A percentile compares a stretch with the other conserved stretches of the same genome.
phyloP scores from a whole-genome alignment of 176 grass and related monocot genomes.

The Oryza meyeriana region DNA sequence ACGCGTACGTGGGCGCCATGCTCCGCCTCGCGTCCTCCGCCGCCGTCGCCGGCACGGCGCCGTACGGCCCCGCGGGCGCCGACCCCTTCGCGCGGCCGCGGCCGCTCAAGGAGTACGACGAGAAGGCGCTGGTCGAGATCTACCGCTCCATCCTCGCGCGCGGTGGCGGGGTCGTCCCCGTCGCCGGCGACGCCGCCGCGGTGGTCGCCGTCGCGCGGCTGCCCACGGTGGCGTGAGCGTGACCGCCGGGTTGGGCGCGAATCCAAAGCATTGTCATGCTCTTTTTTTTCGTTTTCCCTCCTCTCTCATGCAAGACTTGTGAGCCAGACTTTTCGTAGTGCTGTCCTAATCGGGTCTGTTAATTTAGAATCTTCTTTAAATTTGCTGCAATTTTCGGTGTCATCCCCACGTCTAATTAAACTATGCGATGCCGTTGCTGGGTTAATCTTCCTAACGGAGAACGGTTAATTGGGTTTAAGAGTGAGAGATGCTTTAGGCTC shows the following conservation, averaged over 20 bases:
- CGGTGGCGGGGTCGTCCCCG: conserved; percentile 23
- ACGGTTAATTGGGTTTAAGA: too few species aligned
- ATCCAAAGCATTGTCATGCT: neutral
- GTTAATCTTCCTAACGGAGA: too few species aligned
- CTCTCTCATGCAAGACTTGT: conserved; percentile 22
- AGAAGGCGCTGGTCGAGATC: conserved; percentile 74
- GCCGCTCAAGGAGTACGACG: conserved; percentile 61
- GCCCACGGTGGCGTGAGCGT: conserved; percentile 1
- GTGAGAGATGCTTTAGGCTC: too few species aligned
- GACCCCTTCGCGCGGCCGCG: conserved; percentile 31
- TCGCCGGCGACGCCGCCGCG: conserved; percentile 4
- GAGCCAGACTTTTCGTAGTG: neutral
- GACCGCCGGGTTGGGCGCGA: neutral
- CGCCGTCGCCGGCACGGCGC: conserved; percentile 26
- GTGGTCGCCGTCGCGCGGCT: neutral
- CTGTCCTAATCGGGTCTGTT: neutral
- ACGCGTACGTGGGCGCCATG: conserved; percentile 76
- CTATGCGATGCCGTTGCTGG: neutral
- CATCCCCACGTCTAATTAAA: neutral
- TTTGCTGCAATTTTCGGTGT: neutral
- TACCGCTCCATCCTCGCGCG: conserved; percentile 57
- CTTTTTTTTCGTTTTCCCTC: neutral
- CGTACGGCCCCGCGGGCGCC: neutral
- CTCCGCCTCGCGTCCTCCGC: conserved; percentile 54
- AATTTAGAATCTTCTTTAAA: neutral